These are phyloP conservation scores for Harrya chromipes DNA, from an alignment of 768 basidiomycete species.

Conservation along the genomic window DNA sequence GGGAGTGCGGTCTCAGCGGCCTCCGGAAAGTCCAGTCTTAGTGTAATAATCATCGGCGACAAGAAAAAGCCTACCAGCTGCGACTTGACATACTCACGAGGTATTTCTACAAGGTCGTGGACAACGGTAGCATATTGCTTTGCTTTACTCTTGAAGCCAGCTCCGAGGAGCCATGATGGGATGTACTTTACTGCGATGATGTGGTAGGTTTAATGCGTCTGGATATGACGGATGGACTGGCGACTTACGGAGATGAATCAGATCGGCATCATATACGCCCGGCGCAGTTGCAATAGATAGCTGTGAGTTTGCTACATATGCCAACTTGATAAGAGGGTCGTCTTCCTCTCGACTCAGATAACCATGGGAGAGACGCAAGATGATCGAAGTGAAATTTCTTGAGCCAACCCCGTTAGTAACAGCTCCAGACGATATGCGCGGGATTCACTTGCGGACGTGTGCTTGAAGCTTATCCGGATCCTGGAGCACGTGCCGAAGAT, in stretches of 20 bases:
- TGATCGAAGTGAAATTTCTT: not conserved
- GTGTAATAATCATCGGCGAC: not conserved
- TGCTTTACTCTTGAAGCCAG: constrained; percentile 31
- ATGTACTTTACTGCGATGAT: constrained; percentile 16
- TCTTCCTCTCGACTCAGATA: constrained; percentile 6
- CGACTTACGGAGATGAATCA: constrained; percentile 8
- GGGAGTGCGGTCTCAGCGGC: constrained; percentile 8
- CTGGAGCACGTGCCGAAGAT: constrained; percentile 4
- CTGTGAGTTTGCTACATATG: constrained; percentile 18
- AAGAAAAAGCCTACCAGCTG: constrained; percentile 41
- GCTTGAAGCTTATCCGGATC: not conserved
- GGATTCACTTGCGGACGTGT: not conserved
- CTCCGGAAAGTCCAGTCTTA: not conserved
- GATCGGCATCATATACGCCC: constrained; percentile 5
- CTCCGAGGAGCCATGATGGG: constrained; percentile 31
- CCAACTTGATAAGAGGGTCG: constrained; percentile 31
- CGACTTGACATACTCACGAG: constrained; percentile 40
- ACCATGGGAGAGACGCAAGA: not conserved
- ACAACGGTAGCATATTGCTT: constrained; percentile 27
- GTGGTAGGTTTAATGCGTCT: no score
- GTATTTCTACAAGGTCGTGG: constrained; percentile 41
- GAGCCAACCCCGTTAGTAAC: no score
- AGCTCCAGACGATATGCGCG: not conserved
- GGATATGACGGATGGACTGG: not conserved
- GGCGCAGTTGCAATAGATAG: constrained; percentile 1